Base-by-base conservation (phyloP, 148 eudicot species). In the Silene conica region DNA sequence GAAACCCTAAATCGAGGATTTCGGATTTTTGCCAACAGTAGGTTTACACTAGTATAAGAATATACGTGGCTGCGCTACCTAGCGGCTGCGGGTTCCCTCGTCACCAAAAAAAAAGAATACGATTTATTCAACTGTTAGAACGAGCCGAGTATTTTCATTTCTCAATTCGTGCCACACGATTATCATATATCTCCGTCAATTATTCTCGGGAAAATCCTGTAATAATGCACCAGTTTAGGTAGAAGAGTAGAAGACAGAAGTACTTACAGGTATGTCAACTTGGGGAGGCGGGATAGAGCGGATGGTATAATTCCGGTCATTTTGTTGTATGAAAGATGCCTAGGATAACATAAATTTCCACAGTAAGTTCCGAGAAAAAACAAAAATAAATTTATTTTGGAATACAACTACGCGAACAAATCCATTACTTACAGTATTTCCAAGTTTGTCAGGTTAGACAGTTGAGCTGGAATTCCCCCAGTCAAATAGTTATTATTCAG, bases 381-480 rank as follows among this genome's bases (percentile, higher is more conserved):
- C 12, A 20, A 61, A 72, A 60, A 18, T 18, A 20, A 22, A 59
- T 1, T 22, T 59, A 11, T 50, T 56, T 72, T 14, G 26, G 38
- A 14, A 70, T 56, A 38, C 15, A 21, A 73, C 14, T 69, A 8
- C 72, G 11, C 15, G 31, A 46, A 16, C 2, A 50, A 61, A 69
- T 18, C 22, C 31, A 65, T 72, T 78, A 81, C 97, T 91, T 83
- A 94, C 98, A 94, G 79, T 76, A 94, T 94, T 81, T 94, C 98
- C 88, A 94, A 82, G 82, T 92, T 90, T 8, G 92, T 85, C 80
- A 94, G 82, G 80, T 94, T 94, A 22, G 93, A 91, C 20, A 94
- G 89, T 79, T 94, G 97, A 73, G 97, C 85, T 22, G 98, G 98
- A 74, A 94, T 85, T 63, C 98, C 96, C 66, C 98, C 98, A 46